Evolutionary conservation across 2,329 filamentous ascomycete species (phyloP).

Genomic region (Penicillium brasilianum): DNA sequence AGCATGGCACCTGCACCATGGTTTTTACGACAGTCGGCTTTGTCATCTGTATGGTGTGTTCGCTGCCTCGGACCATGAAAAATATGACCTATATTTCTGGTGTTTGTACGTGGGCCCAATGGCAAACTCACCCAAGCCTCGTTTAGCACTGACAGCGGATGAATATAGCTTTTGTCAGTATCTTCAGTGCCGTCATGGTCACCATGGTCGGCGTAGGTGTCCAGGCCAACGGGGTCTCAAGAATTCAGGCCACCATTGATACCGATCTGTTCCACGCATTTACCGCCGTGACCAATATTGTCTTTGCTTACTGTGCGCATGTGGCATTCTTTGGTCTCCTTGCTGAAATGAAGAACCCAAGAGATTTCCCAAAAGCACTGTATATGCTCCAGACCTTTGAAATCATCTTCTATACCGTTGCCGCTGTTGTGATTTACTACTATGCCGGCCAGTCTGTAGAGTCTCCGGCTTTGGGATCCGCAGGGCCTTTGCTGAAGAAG

Average conservation of each 20-base stretch:
- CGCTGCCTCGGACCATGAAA: slow-evolving; percentile 66
- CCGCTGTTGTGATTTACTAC: slow-evolving; percentile 71
- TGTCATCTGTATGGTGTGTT: slow-evolving; percentile 62
- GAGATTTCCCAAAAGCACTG: slow-evolving; percentile 67
- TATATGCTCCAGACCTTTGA: slow-evolving; percentile 64
- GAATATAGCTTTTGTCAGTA: slow-evolving; percentile 62
- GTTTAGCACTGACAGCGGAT: slow-evolving; percentile 7
- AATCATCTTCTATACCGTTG: slow-evolving; percentile 66
- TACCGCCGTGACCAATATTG: slow-evolving; percentile 69
- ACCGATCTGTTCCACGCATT: slow-evolving; percentile 61
- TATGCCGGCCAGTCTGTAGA: slow-evolving; percentile 66
- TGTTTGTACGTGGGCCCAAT: slow-evolving; percentile 48
- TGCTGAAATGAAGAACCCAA: slow-evolving; percentile 65
- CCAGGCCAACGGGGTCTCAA: slow-evolving; percentile 45
- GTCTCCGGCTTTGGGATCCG: slow-evolving; percentile 69
- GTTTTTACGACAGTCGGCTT: slow-evolving; percentile 65
- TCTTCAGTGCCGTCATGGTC: slow-evolving; percentile 67
- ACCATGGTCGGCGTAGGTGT: slow-evolving; percentile 70
- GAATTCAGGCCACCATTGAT: slow-evolving; percentile 45
- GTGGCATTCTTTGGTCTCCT: slow-evolving; percentile 72
- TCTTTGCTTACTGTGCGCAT: slow-evolving; percentile 72
- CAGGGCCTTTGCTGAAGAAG: slow-evolving; percentile 61
- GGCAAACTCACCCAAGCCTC: no score
- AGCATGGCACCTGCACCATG: slow-evolving; percentile 67
- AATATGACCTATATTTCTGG: slow-evolving; percentile 66